These are phyloP conservation scores for Vigna unguiculata DNA, from an alignment of 306 rosid genomes.

Conservation along the genomic window DNA sequence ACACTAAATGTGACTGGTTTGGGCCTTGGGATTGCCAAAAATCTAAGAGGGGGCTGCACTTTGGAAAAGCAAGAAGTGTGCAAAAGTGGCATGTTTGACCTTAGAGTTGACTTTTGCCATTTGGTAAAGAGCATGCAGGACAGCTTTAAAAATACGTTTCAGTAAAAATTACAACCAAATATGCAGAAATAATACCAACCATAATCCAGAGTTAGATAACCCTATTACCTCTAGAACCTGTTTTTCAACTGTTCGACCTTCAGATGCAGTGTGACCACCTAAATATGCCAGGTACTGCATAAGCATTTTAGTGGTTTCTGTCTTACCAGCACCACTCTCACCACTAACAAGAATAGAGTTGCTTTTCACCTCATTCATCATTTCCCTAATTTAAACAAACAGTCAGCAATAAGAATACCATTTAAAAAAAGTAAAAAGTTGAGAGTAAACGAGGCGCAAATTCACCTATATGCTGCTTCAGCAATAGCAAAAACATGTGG, in stretches of 20 bases:
- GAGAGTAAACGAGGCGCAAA: slow-evolving; percentile 46
- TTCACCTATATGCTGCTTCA: slow-evolving; percentile 85
- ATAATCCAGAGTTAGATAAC: slow-evolving; percentile 49
- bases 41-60: too few species aligned
- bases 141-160: slow-evolving; percentile 31
- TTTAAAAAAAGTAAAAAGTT: slow-evolving; percentile 32
- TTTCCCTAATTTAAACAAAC: slow-evolving; percentile 65
- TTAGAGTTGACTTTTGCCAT: too few species aligned
- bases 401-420: slow-evolving; percentile 41
- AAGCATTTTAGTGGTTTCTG: slow-evolving; percentile 96
- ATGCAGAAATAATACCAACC: slow-evolving; percentile 42
- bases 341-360: slow-evolving; percentile 94
- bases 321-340: slow-evolving; percentile 97
- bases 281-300: slow-evolving; percentile 92
- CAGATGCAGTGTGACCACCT: slow-evolving; percentile 77
- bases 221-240: slow-evolving; percentile 90
- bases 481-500: slow-evolving; percentile 96
- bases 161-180: slow-evolving; percentile 37
- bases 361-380: slow-evolving; percentile 80
- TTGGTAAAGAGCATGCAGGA: slow-evolving; percentile 32
- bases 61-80: too few species aligned
- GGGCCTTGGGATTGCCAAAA: too few species aligned
- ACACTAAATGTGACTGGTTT: too few species aligned
- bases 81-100: too few species aligned
- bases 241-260: slow-evolving; percentile 81